phyloP scores from a whole-genome alignment of 1,139 yeast genomes.

The Suhomyces ambrosiae region DNA sequence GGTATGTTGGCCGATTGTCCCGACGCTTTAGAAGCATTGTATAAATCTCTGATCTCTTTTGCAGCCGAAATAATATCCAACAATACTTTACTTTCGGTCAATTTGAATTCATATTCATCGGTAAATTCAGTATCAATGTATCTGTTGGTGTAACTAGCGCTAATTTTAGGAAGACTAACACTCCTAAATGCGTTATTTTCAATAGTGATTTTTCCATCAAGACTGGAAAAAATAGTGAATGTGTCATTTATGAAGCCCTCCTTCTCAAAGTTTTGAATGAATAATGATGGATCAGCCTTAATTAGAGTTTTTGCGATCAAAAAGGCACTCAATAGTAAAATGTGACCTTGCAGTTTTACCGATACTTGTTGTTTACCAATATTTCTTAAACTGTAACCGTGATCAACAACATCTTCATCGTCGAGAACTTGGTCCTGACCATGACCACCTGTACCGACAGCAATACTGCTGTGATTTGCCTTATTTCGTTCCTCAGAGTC shows the following conservation, averaged over 20 bases:
- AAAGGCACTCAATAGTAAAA: slow-evolving; percentile 55
- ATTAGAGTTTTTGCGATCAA: slow-evolving; percentile 51
- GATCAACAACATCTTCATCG: slow-evolving; percentile 16
- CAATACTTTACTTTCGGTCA: slow-evolving; percentile 24
- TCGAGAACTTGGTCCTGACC: slow-evolving; percentile 5
- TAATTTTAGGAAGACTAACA: slow-evolving; percentile 5
- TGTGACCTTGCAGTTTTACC: slow-evolving; percentile 10
- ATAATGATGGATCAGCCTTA: slow-evolving; percentile 45
- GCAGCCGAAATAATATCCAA: slow-evolving; percentile 23
- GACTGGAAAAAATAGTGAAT: slow-evolving; percentile 9
- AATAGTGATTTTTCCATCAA: slow-evolving; percentile 6
- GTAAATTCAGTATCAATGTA: slow-evolving; percentile 38
- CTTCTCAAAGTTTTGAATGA: slow-evolving; percentile 56
- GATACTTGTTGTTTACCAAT: slow-evolving; percentile 4
- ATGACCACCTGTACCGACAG: too few species aligned
- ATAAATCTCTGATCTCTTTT: slow-evolving; percentile 23
- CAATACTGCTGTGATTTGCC: not conserved
- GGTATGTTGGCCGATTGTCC: slow-evolving; percentile 17
- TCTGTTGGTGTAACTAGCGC: slow-evolving; percentile 23
- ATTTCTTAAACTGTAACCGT: slow-evolving; percentile 1
- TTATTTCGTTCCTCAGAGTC: slow-evolving; percentile 1
- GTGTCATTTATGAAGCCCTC: slow-evolving; percentile 73
- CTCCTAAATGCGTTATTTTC: slow-evolving; percentile 1
- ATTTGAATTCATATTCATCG: slow-evolving; percentile 30
- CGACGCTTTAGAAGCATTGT: slow-evolving; percentile 20